Base-by-base conservation (phyloP, 2,329 filamentous ascomycete species). In the Colletotrichum sp. region DNA sequence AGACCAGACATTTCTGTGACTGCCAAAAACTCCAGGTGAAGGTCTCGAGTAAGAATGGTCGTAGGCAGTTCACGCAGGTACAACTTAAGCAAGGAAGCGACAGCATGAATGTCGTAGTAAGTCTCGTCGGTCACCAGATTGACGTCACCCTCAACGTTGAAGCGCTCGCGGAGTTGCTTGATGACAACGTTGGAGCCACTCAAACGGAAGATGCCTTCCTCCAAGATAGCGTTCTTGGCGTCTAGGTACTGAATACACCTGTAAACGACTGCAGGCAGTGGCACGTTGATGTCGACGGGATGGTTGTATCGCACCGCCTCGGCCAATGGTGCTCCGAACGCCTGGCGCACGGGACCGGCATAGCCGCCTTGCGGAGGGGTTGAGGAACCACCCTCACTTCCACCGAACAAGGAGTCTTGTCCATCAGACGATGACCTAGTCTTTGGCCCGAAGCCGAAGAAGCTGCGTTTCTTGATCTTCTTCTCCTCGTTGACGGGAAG, bases 101-200 rank as follows among this genome's bases (percentile, higher is more conserved):
- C 94, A 1, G 97, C 97, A 83, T 99, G 96, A 30, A 99, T 96
- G 83, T 99, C 97, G 82, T 98, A 95, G 83, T 96, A 98, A 75
- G 95, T 93, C 66, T 94, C 94, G 75, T 96, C 96, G 3, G 90
- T 91, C 30, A 98, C 84, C 68, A 99, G 89, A 82, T 98, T 95
- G 78, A 99, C 91, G 82, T 99, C 97, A 62, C 96, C 94, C 87
- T 99, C 96, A 6, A 86, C 92, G 84, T 99, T 98, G 88, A 99
- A 99, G 4, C 96, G 93, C 83, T 99, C 96, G 77, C 95, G 94
- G 59, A 99, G 90, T 73, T 92, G 92, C 85, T 96, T 98, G 86
- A 99, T 98, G 66, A 98, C 93, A 71, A 98, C 91, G 82, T 98
- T 99, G 1, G 96, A 99, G n/a, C 97, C 97, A 83, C 96, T 99